These are phyloP conservation scores for Ganoderma lingzhi DNA, from an alignment of 1,284 basidiomycete species.

Conservation along the genomic window DNA sequence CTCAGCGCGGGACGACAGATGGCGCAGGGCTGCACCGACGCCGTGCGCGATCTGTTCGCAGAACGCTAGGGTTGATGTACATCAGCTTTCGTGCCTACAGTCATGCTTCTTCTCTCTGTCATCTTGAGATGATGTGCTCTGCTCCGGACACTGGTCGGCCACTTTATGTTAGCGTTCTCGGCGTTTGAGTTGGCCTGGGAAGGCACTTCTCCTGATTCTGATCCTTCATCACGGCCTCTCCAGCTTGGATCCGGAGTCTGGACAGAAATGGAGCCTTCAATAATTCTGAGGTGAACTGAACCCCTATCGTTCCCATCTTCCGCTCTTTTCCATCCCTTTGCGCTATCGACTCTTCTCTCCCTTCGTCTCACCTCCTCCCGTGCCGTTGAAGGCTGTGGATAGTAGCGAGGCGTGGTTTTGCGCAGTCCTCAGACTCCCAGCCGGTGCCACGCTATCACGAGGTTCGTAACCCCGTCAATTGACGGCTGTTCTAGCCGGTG, in stretches of 20 bases:
- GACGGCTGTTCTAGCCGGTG: constrained; percentile 1
- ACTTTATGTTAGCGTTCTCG: constrained; percentile 16
- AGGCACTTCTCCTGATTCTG: constrained; percentile 28
- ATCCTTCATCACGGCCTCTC: constrained; percentile 16
- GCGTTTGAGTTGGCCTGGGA: constrained; percentile 17
- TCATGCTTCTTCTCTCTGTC: constrained; percentile 14
- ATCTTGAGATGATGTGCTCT: constrained; percentile 1
- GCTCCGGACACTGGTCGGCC: constrained; percentile 13
- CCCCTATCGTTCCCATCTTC: constrained; percentile 13
- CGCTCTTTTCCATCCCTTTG: neutral
- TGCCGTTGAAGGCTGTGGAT: neutral
- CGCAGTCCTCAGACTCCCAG: constrained; percentile 6
- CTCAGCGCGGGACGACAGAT: constrained; percentile 7
- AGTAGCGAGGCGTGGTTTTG: neutral
- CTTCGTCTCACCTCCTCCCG: neutral
- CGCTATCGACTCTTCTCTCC: neutral
- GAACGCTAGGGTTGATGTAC: constrained; percentile 19
- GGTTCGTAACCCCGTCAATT: constrained; percentile 4
- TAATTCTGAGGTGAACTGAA: neutral
- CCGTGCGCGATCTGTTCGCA: constrained; percentile 28
- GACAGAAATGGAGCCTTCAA: neutral
- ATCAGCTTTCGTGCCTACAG: constrained; percentile 32
- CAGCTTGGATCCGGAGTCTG: neutral
- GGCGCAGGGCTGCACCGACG: constrained; percentile 9
- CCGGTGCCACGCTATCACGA: constrained; percentile 21